Evolutionary conservation across 345 rosid genomes (phyloP).

Genomic region (Boechera divaricarpa): DNA sequence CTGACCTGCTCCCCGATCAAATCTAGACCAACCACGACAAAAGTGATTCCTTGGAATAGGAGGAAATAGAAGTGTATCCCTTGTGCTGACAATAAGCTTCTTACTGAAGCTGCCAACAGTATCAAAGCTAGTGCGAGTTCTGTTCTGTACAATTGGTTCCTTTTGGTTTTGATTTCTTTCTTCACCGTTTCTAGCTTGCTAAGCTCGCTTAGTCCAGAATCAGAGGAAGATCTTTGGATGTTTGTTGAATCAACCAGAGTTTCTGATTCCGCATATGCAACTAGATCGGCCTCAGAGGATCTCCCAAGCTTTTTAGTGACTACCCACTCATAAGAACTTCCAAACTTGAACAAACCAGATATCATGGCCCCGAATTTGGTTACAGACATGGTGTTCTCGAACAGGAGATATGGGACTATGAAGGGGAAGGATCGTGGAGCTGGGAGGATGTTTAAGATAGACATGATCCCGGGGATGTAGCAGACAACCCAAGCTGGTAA

Average conservation of each 20-base stretch:
- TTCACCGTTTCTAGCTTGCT: slow-evolving; percentile 48
- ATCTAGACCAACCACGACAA: slow-evolving; percentile 85
- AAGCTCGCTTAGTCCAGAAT: slow-evolving; percentile 68
- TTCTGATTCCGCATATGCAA: slow-evolving; percentile 69
- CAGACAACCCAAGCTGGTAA: slow-evolving; percentile 94
- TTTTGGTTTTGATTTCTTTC: slow-evolving; percentile 43
- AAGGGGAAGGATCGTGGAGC: slow-evolving; percentile 84
- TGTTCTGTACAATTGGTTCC: slow-evolving; percentile 70
- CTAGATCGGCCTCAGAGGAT: slow-evolving; percentile 72
- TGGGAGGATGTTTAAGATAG: slow-evolving; percentile 81
- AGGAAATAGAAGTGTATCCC: slow-evolving; percentile 93
- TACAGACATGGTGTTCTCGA: slow-evolving; percentile 93
- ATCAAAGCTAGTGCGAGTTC: slow-evolving; percentile 78
- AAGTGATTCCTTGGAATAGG: slow-evolving; percentile 84
- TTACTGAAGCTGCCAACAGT: slow-evolving; percentile 65
- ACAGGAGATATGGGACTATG: slow-evolving; percentile 83
- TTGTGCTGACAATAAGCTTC: slow-evolving; percentile 88
- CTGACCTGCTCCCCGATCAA: slow-evolving; percentile 92
- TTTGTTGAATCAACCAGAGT: slow-evolving; percentile 43
- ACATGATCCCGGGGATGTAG: slow-evolving; percentile 85
- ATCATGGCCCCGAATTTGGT: slow-evolving; percentile 93
- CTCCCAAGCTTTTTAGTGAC: slow-evolving; percentile 87
- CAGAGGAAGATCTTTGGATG: slow-evolving; percentile 66
- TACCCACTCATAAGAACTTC: slow-evolving; percentile 86
- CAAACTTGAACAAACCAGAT: slow-evolving; percentile 75